Evolutionary conservation across 2,329 filamentous ascomycete species (phyloP).

Genomic region (Aureobasidium sp.): DNA sequence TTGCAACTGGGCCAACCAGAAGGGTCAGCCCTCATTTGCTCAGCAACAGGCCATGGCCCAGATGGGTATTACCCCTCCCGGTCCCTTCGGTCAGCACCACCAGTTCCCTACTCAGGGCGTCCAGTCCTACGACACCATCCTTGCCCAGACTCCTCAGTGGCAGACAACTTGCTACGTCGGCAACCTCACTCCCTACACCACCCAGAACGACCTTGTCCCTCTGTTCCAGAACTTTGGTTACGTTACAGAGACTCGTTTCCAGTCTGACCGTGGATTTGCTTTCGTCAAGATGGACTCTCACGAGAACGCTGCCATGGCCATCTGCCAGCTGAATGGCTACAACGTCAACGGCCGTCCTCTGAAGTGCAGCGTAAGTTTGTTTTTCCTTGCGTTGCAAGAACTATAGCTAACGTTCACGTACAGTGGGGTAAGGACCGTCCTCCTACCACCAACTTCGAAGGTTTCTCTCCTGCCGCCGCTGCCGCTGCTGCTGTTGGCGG

Average conservation of each 20-base stretch:
- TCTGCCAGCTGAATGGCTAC: slow-evolving; percentile 96
- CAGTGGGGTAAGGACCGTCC: slow-evolving; percentile 99
- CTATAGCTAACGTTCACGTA: slow-evolving; percentile 19
- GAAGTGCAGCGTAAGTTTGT: slow-evolving; percentile 87
- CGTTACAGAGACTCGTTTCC: slow-evolving; percentile 94
- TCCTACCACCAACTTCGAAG: slow-evolving; percentile 73
- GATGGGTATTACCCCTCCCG: slow-evolving; percentile 97
- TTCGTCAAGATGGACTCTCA: slow-evolving; percentile 99
- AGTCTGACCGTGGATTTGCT: slow-evolving; percentile 93
- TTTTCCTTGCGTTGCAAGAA: slow-evolving; percentile 13
- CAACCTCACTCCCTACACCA: slow-evolving; percentile 95
- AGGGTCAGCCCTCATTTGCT: slow-evolving; percentile 97
- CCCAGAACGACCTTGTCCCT: slow-evolving; percentile 91
- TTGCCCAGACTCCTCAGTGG: slow-evolving; percentile 91
- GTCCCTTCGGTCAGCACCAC: slow-evolving; percentile 92
- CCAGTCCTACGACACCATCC: slow-evolving; percentile 95
- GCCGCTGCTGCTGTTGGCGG: slow-evolving; percentile 60
- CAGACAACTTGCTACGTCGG: slow-evolving; percentile 98
- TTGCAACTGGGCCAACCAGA: slow-evolving; percentile 99
- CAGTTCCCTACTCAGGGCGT: slow-evolving; percentile 87
- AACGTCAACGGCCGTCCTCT: slow-evolving; percentile 94
- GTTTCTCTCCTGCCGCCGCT: slow-evolving; percentile 63
- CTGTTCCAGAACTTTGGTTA: slow-evolving; percentile 98
- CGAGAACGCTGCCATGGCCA: slow-evolving; percentile 96
- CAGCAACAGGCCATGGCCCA: slow-evolving; percentile 95